Conservation (phyloP, 805 yeast species). For the Schwanniomyces occidentalis region DNA sequence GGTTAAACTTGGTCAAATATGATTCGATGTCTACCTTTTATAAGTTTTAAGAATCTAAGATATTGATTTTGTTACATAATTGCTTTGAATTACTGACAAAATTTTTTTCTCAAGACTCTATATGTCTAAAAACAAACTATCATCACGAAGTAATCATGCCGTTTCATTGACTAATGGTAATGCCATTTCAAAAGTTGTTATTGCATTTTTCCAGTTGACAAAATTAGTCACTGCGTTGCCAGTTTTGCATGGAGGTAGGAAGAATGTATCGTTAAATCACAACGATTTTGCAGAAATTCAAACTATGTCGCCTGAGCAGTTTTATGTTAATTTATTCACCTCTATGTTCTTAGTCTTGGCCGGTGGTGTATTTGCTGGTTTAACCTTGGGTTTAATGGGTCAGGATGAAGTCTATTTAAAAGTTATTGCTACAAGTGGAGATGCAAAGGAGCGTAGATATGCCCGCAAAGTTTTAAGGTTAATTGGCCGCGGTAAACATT, state of each 20-base stretch:
- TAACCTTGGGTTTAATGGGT: slow-evolving; percentile 96
- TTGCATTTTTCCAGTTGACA: slow-evolving; percentile 32
- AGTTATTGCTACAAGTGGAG: slow-evolving; percentile 90
- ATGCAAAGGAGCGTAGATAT: slow-evolving; percentile 59
- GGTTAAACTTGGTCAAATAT: too few species aligned
- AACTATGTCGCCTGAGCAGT: slow-evolving; percentile 37
- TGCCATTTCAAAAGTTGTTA: slow-evolving; percentile 28
- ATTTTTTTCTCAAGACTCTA: neutral
- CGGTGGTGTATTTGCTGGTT: slow-evolving; percentile 91
- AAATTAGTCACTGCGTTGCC: slow-evolving; percentile 39
- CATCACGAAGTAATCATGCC: slow-evolving; percentile 33
- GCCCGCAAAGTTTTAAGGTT: slow-evolving; percentile 73
- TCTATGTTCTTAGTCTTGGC: slow-evolving; percentile 64
- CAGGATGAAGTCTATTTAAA: slow-evolving; percentile 94
- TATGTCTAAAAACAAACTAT: slow-evolving; percentile 20
- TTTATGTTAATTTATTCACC: slow-evolving; percentile 49
- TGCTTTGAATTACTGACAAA: too few species aligned
- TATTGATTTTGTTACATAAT: too few species aligned
- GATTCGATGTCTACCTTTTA: too few species aligned
- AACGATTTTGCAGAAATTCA: slow-evolving; percentile 9
- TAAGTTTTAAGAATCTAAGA: too few species aligned
- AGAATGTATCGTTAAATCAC: slow-evolving; percentile 11
- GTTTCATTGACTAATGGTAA: slow-evolving; percentile 17
- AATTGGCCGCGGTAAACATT: slow-evolving; percentile 85
- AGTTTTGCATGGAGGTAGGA: slow-evolving; percentile 12